Base-by-base conservation (phyloP, 2,329 filamentous ascomycete genomes). In the Pseudogymnoascus sp. region DNA sequence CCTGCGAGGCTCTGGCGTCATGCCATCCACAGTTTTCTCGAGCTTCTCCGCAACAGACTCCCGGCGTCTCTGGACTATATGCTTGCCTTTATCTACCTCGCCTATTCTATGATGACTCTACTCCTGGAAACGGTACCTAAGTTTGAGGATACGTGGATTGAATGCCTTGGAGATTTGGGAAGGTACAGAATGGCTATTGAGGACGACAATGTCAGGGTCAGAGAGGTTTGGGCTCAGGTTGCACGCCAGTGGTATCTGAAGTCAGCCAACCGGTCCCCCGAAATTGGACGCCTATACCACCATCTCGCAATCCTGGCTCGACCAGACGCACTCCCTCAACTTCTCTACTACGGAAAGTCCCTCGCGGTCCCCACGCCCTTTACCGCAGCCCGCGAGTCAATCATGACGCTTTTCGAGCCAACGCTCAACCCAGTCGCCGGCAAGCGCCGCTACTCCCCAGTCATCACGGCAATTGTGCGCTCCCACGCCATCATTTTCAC, bases 1-100 rank as follows among this genome's bases (percentile, higher is more conserved):
- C 92, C 93, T 0, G 91, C 90, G 0, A 79, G 93, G 0, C 94
- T 97, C 89, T 97, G 94, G 94, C 82, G 90, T 0, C 90, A 96
- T 68, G 93, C 90, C 0, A 97, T 97, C 3, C 91, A 95, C 70
- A 87, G 85, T 0, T 94, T 94, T 62, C 78, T 96, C 0, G 90
- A 96, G 66, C 72, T 95, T 0, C 73, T 96, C 0, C 80, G 90
- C 0, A 85, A 90, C 66, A 82, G 87, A 2, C 76, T 96, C 0
- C 93, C 92, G 0, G 80, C 80, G 0, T 92, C 89, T 1, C 75
- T 92, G 0, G 92, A 97, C 59, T 89, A 95, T 61, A 97, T 97
- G 92, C 77, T 96, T 0, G 86, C 87, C 0, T 97, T 96, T 61
- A 91, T 97, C 0, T 95, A 95, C 65, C 74, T 93, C 13, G 88